These are phyloP conservation scores for Arthrobotrys sphaeroides DNA, from an alignment of 2,329 filamentous ascomycete species.

Conservation along the genomic window DNA sequence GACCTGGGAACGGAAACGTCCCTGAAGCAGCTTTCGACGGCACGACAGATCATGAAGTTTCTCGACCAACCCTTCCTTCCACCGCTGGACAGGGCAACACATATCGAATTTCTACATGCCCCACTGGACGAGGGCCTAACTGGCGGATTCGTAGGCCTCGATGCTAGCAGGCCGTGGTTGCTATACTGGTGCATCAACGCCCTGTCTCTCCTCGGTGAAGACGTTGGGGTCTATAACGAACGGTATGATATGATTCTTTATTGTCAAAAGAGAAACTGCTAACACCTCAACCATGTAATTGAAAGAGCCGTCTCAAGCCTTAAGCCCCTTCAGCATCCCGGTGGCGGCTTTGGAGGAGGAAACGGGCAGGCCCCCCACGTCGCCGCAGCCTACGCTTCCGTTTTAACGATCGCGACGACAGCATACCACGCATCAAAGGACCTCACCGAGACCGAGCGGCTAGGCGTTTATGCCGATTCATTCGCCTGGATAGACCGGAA, in stretches of 20 bases:
- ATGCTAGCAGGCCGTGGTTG: constrained; percentile 91
- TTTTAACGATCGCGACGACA: constrained; percentile 76
- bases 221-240: constrained; percentile 72
- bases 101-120: constrained; percentile 64
- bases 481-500: constrained; percentile 73
- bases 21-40: constrained; percentile 32
- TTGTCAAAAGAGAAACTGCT: constrained; percentile 50
- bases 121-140: constrained; percentile 67
- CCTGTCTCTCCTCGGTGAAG: constrained; percentile 78
- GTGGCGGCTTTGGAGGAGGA: constrained; percentile 92
- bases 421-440: constrained; percentile 30
- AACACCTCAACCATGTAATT: neutral
- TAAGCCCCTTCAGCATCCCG: constrained; percentile 79
- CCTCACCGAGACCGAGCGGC: constrained; percentile 67
- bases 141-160: constrained; percentile 74
- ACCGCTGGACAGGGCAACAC: constrained; percentile 31
- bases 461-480: constrained; percentile 65
- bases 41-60: constrained; percentile 32
- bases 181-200: constrained; percentile 89
- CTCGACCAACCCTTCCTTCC: constrained; percentile 23
- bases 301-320: constrained; percentile 75
- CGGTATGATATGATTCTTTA: constrained; percentile 62
- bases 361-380: constrained; percentile 89
- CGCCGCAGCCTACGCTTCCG: constrained; percentile 84
- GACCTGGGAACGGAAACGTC: constrained; percentile 48